Evolutionary conservation across 2,329 filamentous ascomycete genomes (phyloP), one percentile per base, ranked within the genome.

Genomic region (Plenodomus biglobosus): DNA sequence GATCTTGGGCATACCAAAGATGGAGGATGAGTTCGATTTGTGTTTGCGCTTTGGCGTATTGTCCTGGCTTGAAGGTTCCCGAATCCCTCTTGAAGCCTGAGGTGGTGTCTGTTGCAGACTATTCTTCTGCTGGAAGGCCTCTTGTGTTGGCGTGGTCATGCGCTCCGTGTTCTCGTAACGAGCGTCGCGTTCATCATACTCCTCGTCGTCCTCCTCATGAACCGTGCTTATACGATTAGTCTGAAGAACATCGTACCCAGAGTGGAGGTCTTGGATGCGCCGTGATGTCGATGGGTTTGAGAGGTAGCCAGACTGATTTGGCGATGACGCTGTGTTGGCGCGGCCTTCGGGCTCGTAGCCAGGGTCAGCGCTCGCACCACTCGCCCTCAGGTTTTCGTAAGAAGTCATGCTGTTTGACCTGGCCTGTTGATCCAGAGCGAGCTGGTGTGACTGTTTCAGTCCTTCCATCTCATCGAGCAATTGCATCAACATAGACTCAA

Each of bases 161-260:
- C 77, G 76, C 48, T 85, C 81, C 21, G 81, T 80, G 52, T 85
- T 79, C 58, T 81, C 79, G 46, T 82, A 80, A 46, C 83, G 80
- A 21, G 81, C 77, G 32, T 81, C 79, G 41, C 80, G 72, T 46
- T 87, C 80, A 38, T 84, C 83, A 44, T 85, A 82, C 43, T 95
- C 88, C 54, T 95, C 90, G 46, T 92, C 87, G 46, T 91, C 86
- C 70, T 96, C 92, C 21, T 85, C 65, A 16, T 85, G 84, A 1
- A 96, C 92, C 2, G 92, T 96, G 75, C 90, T 96, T 65, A 96
- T 90, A 40, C 92, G 87, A 68, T 92, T 85, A 48, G 88, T 88
- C 47, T 78, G 76, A 36, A 77, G 78, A 16, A 75, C 74, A 50
- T 78, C 78, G 55, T 79, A 79, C 7, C 78, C 76, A 32, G 76